Evolutionary conservation across 148 eudicot genomes (phyloP), one percentile per base, ranked within the genome.

Genomic region (Diospyros kaki): DNA sequence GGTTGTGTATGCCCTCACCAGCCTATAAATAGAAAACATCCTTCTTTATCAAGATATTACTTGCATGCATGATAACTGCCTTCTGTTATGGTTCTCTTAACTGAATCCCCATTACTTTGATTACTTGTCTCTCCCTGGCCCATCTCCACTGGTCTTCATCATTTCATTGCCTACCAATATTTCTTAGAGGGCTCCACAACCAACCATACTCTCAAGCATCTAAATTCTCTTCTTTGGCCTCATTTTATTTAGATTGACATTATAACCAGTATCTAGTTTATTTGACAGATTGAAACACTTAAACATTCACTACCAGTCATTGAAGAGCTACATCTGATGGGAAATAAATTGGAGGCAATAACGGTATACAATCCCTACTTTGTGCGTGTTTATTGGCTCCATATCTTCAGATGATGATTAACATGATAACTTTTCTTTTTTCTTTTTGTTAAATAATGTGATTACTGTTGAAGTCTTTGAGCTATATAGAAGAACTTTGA

Each of bases 321-420:
- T 48, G 91, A 95, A 79, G 98, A 95, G 84, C 87, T 92, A 74
- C 98, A 95, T 89, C 85, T 95, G 76, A 84, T 79, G 91, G 97
- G 96, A 76, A 95, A 95, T 73, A 79, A 83, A 66, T 55, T 95
- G 18, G 78, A 81, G 59, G 85, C 83, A 80, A 89, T 95, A 66
- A 84, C 84, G 82, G 98, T 95, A 73, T 54, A 82, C 56, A 11
- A 44, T 51, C 2, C 66, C 39, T 66, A n/a, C 55, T 28, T 45
- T 48, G 28, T 46, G 42, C 38, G 12, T 70, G 73, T 54, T 42
- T 42, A 63, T 70, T 70, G 12, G n/a, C 28, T 52, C 2, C 61
- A 9, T 9, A 12, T 2, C 38, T 68, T 69, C 14, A 39, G 1
- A 69, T 2, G 38, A 2, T 11, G 12, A 67, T 38, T 48, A 28